Conservation (phyloP, 2,329 filamentous ascomycete species). For the Lasiodiplodia hormozganensis region DNA sequence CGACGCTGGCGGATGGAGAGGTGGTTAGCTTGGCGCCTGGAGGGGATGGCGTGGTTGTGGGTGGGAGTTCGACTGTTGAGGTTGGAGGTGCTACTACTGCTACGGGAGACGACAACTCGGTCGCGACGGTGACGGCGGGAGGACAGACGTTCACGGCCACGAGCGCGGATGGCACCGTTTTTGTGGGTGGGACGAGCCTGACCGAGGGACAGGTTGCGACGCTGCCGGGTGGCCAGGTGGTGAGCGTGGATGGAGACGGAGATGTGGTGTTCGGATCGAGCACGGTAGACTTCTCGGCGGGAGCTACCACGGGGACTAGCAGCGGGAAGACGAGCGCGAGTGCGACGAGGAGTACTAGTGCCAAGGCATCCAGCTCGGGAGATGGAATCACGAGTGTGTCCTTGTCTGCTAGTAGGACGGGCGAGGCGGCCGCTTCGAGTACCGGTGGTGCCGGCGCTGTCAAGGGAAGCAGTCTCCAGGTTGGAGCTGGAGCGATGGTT, state of each 20-base stretch:
- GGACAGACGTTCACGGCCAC: conserved; percentile 1
- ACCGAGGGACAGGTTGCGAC: neutral
- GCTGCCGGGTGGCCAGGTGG: neutral
- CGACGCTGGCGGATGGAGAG: conserved; percentile 2
- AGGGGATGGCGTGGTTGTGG: neutral
- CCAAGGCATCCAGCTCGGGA: neutral
- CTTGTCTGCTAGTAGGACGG: neutral
- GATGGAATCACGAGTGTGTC: conserved; percentile 10
- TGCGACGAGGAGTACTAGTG: neutral
- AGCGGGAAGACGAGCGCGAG: neutral
- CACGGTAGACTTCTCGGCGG: neutral
- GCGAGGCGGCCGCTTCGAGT: neutral
- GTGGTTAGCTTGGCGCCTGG: conserved; percentile 6
- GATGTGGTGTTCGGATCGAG: conserved; percentile 1
- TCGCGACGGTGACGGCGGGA: neutral
- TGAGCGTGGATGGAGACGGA: conserved; percentile 2
- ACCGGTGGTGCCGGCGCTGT: neutral
- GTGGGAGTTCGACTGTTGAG: neutral
- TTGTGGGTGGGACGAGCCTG: conserved; percentile 1
- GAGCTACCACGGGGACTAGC: neutral
- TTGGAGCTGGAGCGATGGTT: too few species aligned
- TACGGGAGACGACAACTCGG: neutral
- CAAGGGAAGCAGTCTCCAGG: neutral
- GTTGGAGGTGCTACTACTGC: neutral
- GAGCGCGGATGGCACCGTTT: conserved; percentile 11